Conservation (phyloP, 2,329 filamentous ascomycete genomes). For the Mycogone perniciosa region DNA sequence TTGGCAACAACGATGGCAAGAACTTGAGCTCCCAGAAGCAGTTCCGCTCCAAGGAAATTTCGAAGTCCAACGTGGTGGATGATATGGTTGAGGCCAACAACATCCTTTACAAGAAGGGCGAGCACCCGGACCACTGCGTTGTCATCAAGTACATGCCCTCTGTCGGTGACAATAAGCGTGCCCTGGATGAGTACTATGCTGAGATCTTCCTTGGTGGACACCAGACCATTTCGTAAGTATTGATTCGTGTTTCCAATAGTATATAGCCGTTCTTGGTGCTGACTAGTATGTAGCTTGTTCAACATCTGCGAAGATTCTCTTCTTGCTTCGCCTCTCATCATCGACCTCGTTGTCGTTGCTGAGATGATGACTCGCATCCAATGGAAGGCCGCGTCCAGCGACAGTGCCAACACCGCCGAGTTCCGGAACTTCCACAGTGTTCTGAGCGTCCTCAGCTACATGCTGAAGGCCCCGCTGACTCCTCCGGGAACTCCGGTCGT, state of each 20-base stretch:
- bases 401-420: conserved; percentile 50
- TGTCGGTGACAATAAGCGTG: conserved; percentile 98
- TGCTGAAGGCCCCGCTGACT: conserved; percentile 94
- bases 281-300: conserved; percentile 63
- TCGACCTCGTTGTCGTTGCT: conserved; percentile 84
- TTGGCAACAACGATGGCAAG: conserved; percentile 99
- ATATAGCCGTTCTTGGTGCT: conserved; percentile 7
- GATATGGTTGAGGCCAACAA: conserved; percentile 98
- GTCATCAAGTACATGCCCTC: conserved; percentile 99
- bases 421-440: conserved; percentile 97
- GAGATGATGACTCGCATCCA: conserved; percentile 99
- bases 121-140: conserved; percentile 96
- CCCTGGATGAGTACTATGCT: conserved; percentile 96
- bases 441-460: conserved; percentile 95
- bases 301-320: conserved; percentile 99
- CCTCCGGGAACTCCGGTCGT: conserved; percentile 92
- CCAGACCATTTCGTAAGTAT: conserved; percentile 78
- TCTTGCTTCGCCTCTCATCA: conserved; percentile 91
- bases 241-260: not conserved
- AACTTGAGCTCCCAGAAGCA: conserved; percentile 96
- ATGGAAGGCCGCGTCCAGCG: conserved; percentile 64
- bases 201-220: conserved; percentile 99
- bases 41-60: conserved; percentile 99
- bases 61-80: conserved; percentile 98
- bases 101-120: conserved; percentile 82